Evolutionary conservation across 2,329 filamentous ascomycete species (phyloP).

Genomic region (Verticillium nubilum): DNA sequence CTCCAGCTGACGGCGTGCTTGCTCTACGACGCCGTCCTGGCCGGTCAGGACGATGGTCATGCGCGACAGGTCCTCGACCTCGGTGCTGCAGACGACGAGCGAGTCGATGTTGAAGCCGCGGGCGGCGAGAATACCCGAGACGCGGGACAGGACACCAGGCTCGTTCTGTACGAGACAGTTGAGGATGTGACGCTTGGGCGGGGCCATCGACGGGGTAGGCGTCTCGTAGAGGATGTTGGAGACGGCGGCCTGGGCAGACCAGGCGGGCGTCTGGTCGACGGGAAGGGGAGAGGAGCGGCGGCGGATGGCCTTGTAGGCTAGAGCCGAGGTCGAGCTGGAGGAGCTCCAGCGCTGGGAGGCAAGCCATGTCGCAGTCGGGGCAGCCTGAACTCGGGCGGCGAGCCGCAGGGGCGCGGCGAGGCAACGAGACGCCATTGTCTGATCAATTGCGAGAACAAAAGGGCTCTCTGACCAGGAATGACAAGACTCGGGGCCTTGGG

Average conservation of each 20-base stretch:
- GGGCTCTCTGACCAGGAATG: conserved; percentile 11
- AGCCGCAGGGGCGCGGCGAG: conserved; percentile 33
- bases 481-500: conserved; percentile 5
- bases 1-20: conserved; percentile 90
- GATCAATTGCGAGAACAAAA: conserved; percentile 12
- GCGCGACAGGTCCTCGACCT: conserved; percentile 91
- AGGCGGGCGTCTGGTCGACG: conserved; percentile 68
- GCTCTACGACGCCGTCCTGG: conserved; percentile 95
- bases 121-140: conserved; percentile 92
- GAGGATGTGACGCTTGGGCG: conserved; percentile 90
- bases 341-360: conserved; percentile 21
- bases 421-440: conserved; percentile 39
- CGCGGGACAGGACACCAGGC: conserved; percentile 91
- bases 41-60: conserved; percentile 98
- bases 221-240: conserved; percentile 99
- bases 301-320: conserved; percentile 96
- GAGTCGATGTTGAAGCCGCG: conserved; percentile 99
- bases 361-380: conserved; percentile 14
- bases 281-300: conserved; percentile 83
- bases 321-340: conserved; percentile 76
- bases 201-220: conserved; percentile 73
- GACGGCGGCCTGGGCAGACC: conserved; percentile 90
- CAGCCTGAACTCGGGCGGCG: conserved; percentile 18
- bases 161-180: conserved; percentile 99
- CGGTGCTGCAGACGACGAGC: conserved; percentile 94